A percentile compares a stretch with the other conserved stretches of the same genome.
These are phyloP conservation scores for Forsythia viridissima DNA, from an alignment of 257 asterid species.

Conservation along the genomic window DNA sequence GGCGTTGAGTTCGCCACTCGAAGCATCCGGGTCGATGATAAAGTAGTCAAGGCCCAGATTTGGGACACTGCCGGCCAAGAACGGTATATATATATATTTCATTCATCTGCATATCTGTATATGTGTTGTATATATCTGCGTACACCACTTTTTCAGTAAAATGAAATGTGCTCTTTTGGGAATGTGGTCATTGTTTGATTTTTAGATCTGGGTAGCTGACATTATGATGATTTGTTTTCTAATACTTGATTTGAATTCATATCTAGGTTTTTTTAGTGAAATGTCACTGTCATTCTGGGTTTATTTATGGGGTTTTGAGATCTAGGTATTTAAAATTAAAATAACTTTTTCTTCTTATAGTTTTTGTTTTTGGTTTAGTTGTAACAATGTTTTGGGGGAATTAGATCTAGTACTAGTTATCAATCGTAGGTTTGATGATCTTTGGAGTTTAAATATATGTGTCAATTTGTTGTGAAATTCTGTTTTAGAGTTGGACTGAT, in stretches of 20 bases:
- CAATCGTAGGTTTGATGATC: neutral
- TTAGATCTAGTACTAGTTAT: neutral
- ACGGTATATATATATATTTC: conserved; percentile 18
- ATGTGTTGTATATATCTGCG: too few relatives aligned
- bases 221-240: neutral
- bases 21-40: conserved; percentile 26
- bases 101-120: too few relatives aligned
- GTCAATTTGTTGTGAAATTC: neutral
- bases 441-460: neutral
- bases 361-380: too few relatives aligned
- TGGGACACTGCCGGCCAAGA: conserved; percentile 62
- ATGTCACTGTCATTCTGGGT: neutral
- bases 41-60: conserved; percentile 49
- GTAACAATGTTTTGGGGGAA: neutral
- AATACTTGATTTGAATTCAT: neutral
- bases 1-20: conserved; percentile 58
- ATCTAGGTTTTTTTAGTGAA: neutral
- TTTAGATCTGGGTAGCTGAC: neutral
- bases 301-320: neutral
- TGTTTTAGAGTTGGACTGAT: neutral
- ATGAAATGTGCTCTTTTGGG: neutral
- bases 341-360: neutral
- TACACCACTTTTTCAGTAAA: neutral
- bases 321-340: neutral
- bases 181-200: neutral